Conservation (phyloP, 2,329 filamentous ascomycete genomes). For the Cladosporium oxysporum region DNA sequence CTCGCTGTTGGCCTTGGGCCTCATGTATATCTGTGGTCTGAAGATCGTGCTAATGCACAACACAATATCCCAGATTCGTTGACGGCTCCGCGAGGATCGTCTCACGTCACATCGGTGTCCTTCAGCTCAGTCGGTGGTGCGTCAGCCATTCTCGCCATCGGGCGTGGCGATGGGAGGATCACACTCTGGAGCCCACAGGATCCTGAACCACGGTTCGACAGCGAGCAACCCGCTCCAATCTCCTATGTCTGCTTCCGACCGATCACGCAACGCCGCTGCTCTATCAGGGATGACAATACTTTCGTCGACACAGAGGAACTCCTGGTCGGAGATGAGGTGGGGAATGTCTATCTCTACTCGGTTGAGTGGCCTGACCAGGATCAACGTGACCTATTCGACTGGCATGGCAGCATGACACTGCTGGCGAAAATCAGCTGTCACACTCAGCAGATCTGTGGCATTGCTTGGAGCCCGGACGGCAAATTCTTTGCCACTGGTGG, state of each 20-base stretch:
- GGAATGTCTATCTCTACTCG: slow-evolving; percentile 83
- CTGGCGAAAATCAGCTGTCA: slow-evolving; percentile 77
- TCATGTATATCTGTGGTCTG: slow-evolving; percentile 86
- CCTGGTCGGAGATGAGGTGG: slow-evolving; percentile 79
- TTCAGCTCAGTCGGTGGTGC: slow-evolving; percentile 80
- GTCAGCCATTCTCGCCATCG: slow-evolving; percentile 81
- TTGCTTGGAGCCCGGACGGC: slow-evolving; percentile 83
- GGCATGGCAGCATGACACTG: slow-evolving; percentile 76
- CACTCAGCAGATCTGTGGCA: slow-evolving; percentile 85
- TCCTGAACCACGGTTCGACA: slow-evolving; percentile 69
- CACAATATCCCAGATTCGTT: slow-evolving; percentile 51
- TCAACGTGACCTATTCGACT: slow-evolving; percentile 67
- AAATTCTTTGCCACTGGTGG: slow-evolving; percentile 80
- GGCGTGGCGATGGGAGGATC: slow-evolving; percentile 74
- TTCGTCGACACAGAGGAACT: slow-evolving; percentile 75
- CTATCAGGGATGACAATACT: slow-evolving; percentile 50
- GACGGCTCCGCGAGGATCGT: slow-evolving; percentile 50
- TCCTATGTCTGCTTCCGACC: slow-evolving; percentile 83
- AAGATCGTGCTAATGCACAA: slow-evolving; percentile 55
- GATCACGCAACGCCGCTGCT: slow-evolving; percentile 52
- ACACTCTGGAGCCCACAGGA: slow-evolving; percentile 77
- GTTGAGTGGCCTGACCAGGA: slow-evolving; percentile 73
- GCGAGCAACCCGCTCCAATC: slow-evolving; percentile 70
- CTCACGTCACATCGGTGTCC: slow-evolving; percentile 76
- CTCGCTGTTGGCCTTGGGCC: slow-evolving; percentile 82